Percentiles rank a stretch among this genome's conserved stretches.
Evolutionary conservation across 1,284 basidiomycete species (phyloP).

Genomic region (Trametes versicolor): DNA sequence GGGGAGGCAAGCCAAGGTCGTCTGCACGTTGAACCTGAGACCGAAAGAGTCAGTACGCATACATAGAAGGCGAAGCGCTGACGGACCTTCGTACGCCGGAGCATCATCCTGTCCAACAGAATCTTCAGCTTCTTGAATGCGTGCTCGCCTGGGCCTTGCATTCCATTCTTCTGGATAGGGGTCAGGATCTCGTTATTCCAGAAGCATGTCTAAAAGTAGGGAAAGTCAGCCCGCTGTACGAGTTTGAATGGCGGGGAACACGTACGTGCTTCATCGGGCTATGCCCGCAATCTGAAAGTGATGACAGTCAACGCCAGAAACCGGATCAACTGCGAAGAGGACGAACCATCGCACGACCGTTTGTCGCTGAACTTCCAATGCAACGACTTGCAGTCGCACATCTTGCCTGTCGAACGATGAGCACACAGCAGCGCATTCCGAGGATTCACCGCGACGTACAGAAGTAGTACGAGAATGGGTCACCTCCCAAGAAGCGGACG

Average conservation of each 20-base stretch:
- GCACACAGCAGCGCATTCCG: background rate
- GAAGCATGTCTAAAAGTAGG: slow-evolving; percentile 69
- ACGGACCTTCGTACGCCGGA: slow-evolving; percentile 82
- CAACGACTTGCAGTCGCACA: slow-evolving; percentile 87
- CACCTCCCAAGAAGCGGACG: slow-evolving; percentile 91
- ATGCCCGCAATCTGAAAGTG: slow-evolving; percentile 81
- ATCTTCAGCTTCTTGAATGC: slow-evolving; percentile 94
- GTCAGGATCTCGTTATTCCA: slow-evolving; percentile 96
- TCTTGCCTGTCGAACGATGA: slow-evolving; percentile 63
- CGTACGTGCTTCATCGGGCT: slow-evolving; percentile 93
- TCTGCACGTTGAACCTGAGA: slow-evolving; percentile 91
- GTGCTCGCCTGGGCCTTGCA: slow-evolving; percentile 75
- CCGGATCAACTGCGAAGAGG: background rate
- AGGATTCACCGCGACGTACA: slow-evolving; percentile 61
- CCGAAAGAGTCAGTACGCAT: background rate
- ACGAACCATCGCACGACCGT: slow-evolving; percentile 83
- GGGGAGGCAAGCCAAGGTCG: slow-evolving; percentile 96
- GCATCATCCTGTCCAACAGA: slow-evolving; percentile 95
- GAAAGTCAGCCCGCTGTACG: background rate
- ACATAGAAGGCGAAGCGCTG: background rate
- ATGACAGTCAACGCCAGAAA: background rate
- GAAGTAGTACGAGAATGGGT: slow-evolving; percentile 93
- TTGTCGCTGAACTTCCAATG: slow-evolving; percentile 93
- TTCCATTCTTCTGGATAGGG: slow-evolving; percentile 89
- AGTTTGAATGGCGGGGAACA: slow-evolving; percentile 15